Base-by-base conservation (phyloP, 345 rosid species). In the Conringia planisiliqua region DNA sequence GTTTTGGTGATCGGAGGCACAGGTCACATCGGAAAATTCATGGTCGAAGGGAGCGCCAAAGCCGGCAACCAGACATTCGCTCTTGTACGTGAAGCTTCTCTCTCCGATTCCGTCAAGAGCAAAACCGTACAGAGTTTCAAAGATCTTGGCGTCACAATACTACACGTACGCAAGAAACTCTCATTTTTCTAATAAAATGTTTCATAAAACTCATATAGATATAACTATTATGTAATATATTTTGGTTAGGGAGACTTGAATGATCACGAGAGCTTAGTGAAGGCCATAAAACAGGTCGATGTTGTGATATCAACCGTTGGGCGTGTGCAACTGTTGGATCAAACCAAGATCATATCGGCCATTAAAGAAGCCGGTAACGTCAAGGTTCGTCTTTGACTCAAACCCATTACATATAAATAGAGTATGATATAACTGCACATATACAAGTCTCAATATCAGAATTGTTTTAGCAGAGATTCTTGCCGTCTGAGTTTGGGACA, bases 361-460 rank as follows among this genome's bases (percentile, higher is more conserved):
- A 87, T 90, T 42, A 90, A 89, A 68, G 93, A 90, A 81, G 93
- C 95, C 20, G 98, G 95, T 22, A 89, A 85, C 27, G 73, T 92
- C 7, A 90, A 93, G 95, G 97, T 89, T 1, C 6, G 58, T 46
- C 2, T 27, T 50, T 36, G 26, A 33, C 32, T 32, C 50, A 62
- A 63, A 51, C 24, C 40, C 13, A 12, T 63, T 18, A 47, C 35
- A 43, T 10, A 7, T 2, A 4, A 26, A 27, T 38, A 10, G n/a
- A 42, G 5, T 3, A 39, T 44, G 33, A 0, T 4, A n/a, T n/a
- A n/a, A n/a, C n/a, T n/a, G n/a, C n/a, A n/a, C n/a, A n/a, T n/a
- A n/a, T n/a, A 6, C 5, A 3, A n/a, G 48, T 42, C 47, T 42
- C 48, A 33, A 17, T 70, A 24, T 4, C 36, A 22, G n/a, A 20